Base-by-base conservation (phyloP, 805 yeast species). In the Kuraishia floccosa region DNA sequence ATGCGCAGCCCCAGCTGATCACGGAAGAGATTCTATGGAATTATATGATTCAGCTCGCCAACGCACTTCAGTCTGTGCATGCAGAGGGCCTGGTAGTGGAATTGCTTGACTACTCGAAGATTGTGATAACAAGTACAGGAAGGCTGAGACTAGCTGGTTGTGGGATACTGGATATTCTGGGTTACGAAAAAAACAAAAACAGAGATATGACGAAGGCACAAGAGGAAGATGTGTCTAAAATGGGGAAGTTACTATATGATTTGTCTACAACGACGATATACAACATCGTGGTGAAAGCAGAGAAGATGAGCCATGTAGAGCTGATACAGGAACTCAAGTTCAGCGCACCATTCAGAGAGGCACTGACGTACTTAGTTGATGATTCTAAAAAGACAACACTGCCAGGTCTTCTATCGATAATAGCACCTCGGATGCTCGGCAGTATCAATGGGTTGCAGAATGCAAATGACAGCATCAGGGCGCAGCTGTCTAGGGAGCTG, bases 11-110 rank as follows among this genome's bases (percentile, higher is more conserved):
- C 4, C 70, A 63, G 37, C 63, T 67, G 16, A 60, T 82, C 3
- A 73, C 78, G 1, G 86, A 78, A 46, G 69, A 72, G 6, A 47
- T 71, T 8, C 52, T 89, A 28, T 85, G 96, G 96, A 56, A 60
- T 21, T 83, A 85, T 43, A 52, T 81, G 31, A 65, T 76, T 12
- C 97, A 91, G 56, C 54, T 91, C 20, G 61, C 78, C 3, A 68
- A 70, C 42, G 96, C 87, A 0, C 46, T 84, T 16, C 54, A 63
- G n/a, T 63, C 69, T 4, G 65, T 79, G 10, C 96, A 89, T 57
- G 58, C 62, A 3, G 58, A 62, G n/a, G 72, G 71, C 0, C 56
- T 89, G 31, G 66, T 76, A 2, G 78, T 78, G 2, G 68, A 89
- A 30, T 54, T 71, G 0, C 49, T 82, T 11, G 72, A 78, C 34